Percentiles rank a stretch among this genome's conserved stretches.
Evolutionary conservation across 2,329 filamentous ascomycete species (phyloP).

Genomic region (Pseudopithomyces maydicus): DNA sequence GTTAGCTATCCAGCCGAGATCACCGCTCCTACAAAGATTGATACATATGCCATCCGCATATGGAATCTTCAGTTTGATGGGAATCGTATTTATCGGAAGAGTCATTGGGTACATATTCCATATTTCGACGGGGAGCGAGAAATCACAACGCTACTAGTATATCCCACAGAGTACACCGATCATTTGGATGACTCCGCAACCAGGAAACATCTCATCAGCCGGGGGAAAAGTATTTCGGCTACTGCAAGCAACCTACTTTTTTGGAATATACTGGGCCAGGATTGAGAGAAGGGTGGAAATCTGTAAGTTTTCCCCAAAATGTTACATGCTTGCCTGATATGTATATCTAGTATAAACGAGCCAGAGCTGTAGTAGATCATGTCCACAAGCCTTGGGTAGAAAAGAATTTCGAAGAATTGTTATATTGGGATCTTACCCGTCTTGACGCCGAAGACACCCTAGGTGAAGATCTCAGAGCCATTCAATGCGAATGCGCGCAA

Average conservation of each 20-base stretch:
- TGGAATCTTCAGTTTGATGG: conserved; percentile 17
- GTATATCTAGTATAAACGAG: no score
- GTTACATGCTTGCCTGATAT: no score
- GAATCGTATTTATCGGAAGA: neutral
- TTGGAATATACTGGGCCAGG: conserved; percentile 9
- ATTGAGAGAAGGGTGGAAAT: neutral
- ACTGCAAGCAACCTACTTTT: conserved; percentile 2
- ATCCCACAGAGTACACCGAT: conserved; percentile 8
- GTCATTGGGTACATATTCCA: neutral
- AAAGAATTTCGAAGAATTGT: no score
- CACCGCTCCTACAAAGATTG: neutral
- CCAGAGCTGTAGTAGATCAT: no score
- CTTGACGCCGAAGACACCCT: no score
- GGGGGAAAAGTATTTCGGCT: conserved; percentile 12
- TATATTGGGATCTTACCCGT: no score
- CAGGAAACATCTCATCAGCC: conserved; percentile 5
- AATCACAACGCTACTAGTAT: conserved; percentile 11
- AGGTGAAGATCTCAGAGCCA: no score
- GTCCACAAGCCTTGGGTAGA: no score
- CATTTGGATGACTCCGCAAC: neutral
- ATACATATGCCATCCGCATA: conserved; percentile 1
- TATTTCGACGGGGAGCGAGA: conserved; percentile 14
- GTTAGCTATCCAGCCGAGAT: neutral
- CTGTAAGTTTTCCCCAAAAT: neutral
- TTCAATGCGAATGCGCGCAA: no score